phyloP scores from a whole-genome alignment of 306 rosid species.

The Heteromeles arbutifolia region DNA sequence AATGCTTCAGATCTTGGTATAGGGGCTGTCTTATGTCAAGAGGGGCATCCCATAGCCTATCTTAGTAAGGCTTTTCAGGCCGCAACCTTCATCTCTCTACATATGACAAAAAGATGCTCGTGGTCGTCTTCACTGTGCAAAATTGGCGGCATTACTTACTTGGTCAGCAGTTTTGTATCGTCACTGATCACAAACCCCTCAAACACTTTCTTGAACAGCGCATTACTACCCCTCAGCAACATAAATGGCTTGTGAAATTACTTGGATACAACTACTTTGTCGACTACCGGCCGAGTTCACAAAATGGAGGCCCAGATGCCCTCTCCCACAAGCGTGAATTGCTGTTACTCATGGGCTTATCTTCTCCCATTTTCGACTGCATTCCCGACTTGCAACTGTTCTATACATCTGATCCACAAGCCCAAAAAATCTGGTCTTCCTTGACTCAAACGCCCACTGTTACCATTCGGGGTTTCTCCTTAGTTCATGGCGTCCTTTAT shows the following conservation, averaged over 20 bases:
- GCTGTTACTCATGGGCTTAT: background rate
- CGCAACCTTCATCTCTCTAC: too few species aligned
- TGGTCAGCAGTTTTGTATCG: background rate
- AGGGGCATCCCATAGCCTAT: background rate
- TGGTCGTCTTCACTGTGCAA: background rate
- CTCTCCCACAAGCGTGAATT: background rate
- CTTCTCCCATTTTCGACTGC: background rate
- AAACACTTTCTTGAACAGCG: background rate
- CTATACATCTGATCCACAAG: too few species aligned
- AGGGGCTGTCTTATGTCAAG: background rate
- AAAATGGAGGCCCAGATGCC: background rate
- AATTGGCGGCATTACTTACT: background rate
- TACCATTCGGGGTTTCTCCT: too few species aligned
- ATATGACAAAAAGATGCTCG: background rate
- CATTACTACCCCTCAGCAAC: background rate
- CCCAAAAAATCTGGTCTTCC: too few species aligned
- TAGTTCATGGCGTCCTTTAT: too few species aligned
- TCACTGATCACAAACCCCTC: background rate
- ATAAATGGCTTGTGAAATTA: too few species aligned
- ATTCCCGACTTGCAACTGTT: too few species aligned
- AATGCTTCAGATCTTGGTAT: background rate
- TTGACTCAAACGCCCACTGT: accelerated
- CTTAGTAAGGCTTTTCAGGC: background rate
- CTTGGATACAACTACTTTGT: too few species aligned
- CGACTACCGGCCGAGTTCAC: background rate